Percentiles rank a stretch among this genome's conserved stretches.
These are phyloP conservation scores for Amylostereum chailletii DNA, from an alignment of 1,284 basidiomycete genomes.

Conservation along the genomic window DNA sequence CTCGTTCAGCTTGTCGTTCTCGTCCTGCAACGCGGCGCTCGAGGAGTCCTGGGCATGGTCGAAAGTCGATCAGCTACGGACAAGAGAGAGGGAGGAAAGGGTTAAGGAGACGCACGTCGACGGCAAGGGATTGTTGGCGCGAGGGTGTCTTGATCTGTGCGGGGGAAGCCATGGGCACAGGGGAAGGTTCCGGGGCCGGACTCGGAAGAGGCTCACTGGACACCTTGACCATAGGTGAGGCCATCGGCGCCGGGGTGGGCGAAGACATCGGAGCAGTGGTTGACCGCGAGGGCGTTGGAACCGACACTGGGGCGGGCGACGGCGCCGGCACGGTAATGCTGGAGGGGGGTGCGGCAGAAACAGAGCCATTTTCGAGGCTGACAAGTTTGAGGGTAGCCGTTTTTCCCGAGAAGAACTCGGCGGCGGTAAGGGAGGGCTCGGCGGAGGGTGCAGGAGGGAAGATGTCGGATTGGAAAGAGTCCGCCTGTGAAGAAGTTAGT, in stretches of 20 bases:
- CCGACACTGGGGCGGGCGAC: conserved; percentile 13
- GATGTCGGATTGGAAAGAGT: conserved; percentile 90
- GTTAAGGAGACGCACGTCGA: conserved; percentile 1
- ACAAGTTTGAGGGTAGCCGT: conserved; percentile 63
- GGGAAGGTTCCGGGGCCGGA: conserved; percentile 20
- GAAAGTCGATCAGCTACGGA: background rate
- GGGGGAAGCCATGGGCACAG: conserved; percentile 5
- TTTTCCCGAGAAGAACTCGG: conserved; percentile 87
- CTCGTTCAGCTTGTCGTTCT: conserved; percentile 51
- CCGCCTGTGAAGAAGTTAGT: conserved; percentile 39
- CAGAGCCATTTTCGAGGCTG: conserved; percentile 50
- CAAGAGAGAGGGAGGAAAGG: too few species aligned
- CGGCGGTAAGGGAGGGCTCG: conserved; percentile 73
- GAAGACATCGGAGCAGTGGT: conserved; percentile 13
- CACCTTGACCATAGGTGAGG: conserved; percentile 20
- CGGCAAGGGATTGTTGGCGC: conserved; percentile 8
- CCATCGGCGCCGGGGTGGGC: conserved; percentile 20
- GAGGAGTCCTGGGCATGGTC: conserved; percentile 13
- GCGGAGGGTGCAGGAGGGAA: conserved; percentile 84
- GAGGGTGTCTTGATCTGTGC: conserved; percentile 11
- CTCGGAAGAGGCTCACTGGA: conserved; percentile 18
- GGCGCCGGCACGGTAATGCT: conserved; percentile 14
- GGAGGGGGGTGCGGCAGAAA: conserved; percentile 25
- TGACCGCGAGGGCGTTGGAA: conserved; percentile 26
- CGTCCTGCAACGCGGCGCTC: conserved; percentile 30